These are phyloP conservation scores for Hanseniaspora meyeri DNA, from an alignment of 805 yeast genomes.

Conservation along the genomic window DNA sequence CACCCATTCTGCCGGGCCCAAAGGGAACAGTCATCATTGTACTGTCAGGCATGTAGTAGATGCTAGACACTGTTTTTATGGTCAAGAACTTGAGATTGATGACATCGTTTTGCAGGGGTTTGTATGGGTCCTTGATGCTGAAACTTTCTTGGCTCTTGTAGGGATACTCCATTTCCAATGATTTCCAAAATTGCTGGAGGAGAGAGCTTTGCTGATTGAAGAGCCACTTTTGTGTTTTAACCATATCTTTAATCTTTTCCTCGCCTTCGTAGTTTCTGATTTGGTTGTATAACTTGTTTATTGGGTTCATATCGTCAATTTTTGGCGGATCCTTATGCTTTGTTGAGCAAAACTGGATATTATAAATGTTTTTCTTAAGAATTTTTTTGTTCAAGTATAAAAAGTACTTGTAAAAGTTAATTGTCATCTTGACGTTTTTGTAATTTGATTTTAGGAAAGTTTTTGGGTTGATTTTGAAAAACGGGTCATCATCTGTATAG, in stretches of 20 bases:
- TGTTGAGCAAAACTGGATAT: background rate
- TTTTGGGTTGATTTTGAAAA: background rate
- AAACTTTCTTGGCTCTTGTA: background rate
- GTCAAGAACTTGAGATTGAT: background rate
- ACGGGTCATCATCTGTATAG: background rate
- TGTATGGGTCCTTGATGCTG: background rate
- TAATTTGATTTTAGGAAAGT: background rate
- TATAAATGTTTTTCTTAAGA: background rate
- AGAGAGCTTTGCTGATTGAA: background rate
- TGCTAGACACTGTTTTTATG: background rate
- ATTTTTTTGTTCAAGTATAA: slow-evolving; percentile 1
- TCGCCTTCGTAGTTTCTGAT: background rate
- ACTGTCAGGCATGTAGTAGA: background rate
- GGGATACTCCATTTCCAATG: slow-evolving; percentile 2
- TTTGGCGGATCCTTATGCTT: background rate
- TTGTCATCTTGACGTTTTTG: slow-evolving; percentile 2
- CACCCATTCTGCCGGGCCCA: background rate
- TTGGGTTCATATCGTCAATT: background rate
- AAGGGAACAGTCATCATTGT: background rate
- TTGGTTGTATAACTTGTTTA: background rate
- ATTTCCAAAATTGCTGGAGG: slow-evolving; percentile 1
- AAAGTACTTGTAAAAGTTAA: slow-evolving; percentile 1
- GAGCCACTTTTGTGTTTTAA: background rate
- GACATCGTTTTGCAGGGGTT: background rate
- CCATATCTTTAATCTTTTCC: background rate